Conservation (phyloP, 768 basidiomycete species). For the Scleroderma bovista region DNA sequence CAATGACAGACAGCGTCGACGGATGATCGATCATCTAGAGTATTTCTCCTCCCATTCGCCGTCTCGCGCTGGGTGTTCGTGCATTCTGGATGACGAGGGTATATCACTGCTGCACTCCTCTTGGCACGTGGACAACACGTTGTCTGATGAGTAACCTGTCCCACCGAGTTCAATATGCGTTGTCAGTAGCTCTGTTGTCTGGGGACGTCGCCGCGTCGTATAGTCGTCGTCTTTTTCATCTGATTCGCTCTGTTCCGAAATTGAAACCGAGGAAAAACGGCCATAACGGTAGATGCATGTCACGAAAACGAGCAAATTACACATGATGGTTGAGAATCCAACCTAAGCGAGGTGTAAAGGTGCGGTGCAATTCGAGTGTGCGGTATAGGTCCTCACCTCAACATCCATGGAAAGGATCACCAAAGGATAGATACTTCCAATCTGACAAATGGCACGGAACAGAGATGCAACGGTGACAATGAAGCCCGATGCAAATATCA, state of each 20-base stretch:
- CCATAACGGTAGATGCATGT: slow-evolving; percentile 12
- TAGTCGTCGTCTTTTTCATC: slow-evolving; percentile 9
- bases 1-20: too few species aligned
- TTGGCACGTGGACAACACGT: neutral
- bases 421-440: slow-evolving; percentile 3
- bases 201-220: slow-evolving; percentile 1
- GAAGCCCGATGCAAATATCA: slow-evolving; percentile 15
- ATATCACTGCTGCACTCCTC: neutral
- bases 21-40: neutral
- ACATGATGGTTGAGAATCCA: slow-evolving; percentile 11
- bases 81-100: slow-evolving; percentile 19
- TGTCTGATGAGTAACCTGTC: neutral
- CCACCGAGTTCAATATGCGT: slow-evolving; percentile 5
- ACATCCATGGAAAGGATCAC: slow-evolving; percentile 11
- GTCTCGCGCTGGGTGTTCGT: neutral
- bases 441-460: slow-evolving; percentile 10
- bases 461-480: slow-evolving; percentile 11
- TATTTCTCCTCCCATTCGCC: neutral
- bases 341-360: slow-evolving; percentile 4
- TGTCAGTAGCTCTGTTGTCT: slow-evolving; percentile 7
- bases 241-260: neutral
- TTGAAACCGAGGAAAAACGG: neutral
- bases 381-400: slow-evolving; percentile 8
- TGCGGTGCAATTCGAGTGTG: neutral
- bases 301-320: slow-evolving; percentile 17